A percentile compares a stretch with the other conserved stretches of the same genome.
Conservation (phyloP, 805 yeast genomes). For the Metschnikowia baotianmanensis region DNA sequence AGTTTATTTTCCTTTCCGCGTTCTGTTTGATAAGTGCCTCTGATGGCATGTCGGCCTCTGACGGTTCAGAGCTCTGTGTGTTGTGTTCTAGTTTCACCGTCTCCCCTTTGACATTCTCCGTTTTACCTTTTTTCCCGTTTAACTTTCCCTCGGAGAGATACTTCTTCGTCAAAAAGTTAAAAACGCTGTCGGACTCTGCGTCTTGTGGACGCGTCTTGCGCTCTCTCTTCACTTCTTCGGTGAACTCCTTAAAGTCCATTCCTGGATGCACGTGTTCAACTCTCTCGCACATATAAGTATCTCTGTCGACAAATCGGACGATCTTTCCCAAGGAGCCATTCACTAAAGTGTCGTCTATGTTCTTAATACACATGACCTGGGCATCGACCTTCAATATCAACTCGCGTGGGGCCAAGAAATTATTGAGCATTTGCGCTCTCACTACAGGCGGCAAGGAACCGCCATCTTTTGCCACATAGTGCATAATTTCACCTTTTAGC, state of each 20-base stretch:
- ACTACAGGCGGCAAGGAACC: constrained; percentile 29
- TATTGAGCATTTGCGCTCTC: constrained; percentile 10
- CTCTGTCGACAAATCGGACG: constrained; percentile 49
- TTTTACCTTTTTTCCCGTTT: neutral
- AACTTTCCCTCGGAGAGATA: neutral
- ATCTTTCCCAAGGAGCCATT: constrained; percentile 91
- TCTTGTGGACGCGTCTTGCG: neutral
- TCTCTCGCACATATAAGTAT: constrained; percentile 33
- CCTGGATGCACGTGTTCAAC: constrained; percentile 21
- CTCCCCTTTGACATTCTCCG: neutral
- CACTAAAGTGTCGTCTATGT: constrained; percentile 69
- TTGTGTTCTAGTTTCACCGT: neutral
- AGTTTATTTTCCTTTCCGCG: constrained; percentile 46
- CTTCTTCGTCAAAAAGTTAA: constrained; percentile 13
- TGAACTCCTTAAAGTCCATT: constrained; percentile 20
- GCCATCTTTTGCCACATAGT: constrained; percentile 43
- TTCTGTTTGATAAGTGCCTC: constrained; percentile 18
- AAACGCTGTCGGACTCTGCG: constrained; percentile 14
- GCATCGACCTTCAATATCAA: constrained; percentile 69
- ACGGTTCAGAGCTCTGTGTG: neutral
- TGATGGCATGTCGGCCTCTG: neutral
- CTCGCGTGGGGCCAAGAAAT: constrained; percentile 19
- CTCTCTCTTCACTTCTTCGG: constrained; percentile 13
- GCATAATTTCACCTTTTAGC: constrained; percentile 46
- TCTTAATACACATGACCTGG: constrained; percentile 92